Base-by-base conservation (phyloP, 2,329 filamentous ascomycete species). In the Cercospora janseana region DNA sequence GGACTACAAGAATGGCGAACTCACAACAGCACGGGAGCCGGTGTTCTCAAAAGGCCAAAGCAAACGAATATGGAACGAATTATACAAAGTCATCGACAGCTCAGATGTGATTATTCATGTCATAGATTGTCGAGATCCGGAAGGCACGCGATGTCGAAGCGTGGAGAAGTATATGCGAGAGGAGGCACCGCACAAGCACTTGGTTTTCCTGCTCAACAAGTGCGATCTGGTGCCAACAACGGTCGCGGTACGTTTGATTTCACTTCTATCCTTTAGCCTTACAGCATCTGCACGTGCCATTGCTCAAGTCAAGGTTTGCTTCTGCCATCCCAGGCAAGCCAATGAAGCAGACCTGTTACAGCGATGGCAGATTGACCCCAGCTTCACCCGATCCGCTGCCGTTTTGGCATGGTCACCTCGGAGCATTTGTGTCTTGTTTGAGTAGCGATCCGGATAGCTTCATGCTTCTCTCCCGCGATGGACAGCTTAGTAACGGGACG, bases 401-500 rank as follows among this genome's bases (percentile, higher is more conserved):
- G 91, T 97, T 83, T 89, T 97, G 93, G 88, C 79, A 75, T 75
- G 80, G 75, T 78, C 89, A 87, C 78, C 77, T 83, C 75, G 50
- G 55, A 75, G 74, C 79, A 79, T 80, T 74, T 52, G 78, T 93
- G 88, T 85, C 86, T 87, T 85, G 84, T 88, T 86, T 89, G 92
- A 97, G 93, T 97, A 96, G 93, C 97, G 86, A 77, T 77, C 82
- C 83, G 81, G 80, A 82, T 81, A 81, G 78, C 74, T 80, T 69
- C 69, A 70, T 67, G 62, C 73, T 66, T 79, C 79, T 75, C 75
- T 35, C 73, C 73, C 73, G 74, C 91, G 83, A 86, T 82, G 81
- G 80, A 80, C 78, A 87, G 97, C 93, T 95, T 98, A 98, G 93
- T 97, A 86, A 88, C 86, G 88, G 87, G 86, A 86, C 91, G 92